Base-by-base conservation (phyloP, 805 yeast genomes). In the Peterozyma xylosa region DNA sequence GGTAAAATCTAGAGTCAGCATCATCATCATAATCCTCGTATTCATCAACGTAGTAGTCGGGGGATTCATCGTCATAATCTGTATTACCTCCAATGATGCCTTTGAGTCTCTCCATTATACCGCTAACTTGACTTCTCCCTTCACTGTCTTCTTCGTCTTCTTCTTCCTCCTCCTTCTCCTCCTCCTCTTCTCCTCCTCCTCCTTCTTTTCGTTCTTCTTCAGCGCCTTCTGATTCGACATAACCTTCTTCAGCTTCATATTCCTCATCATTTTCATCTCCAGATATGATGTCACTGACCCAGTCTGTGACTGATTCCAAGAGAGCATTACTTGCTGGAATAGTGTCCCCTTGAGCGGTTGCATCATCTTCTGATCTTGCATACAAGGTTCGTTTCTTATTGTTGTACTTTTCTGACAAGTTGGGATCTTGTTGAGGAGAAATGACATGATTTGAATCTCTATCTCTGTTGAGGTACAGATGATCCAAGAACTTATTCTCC, bases 371-470 rank as follows among this genome's bases (percentile, higher is more conserved):
- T 4, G 33, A 29, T 15, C 13, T 27, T 30, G n/a, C 18, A 33
- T 14, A 18, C 13, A 18, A 33, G 10, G 16, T 15, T 16, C 16
- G 21, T 11, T 3, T 27, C 33, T 10, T 33, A 13, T 17, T 38
- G 29, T 21, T 21, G 27, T 21, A 21, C 27, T 21, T 21, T 21
- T 21, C 27, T 21, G 38, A 29, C 30, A 30, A 41, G 38, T 16
- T 18, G 5, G 43, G 43, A 17, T 41, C 43, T 35, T 41, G 43
- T 34, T 41, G 38, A 9, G 43, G 43, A 11, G 43, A 41, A 30
- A 41, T 35, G 10, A 9, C n/a, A 11, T 38, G 35, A 30, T 41
- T 34, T 11, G 35, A 30, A 7, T 41, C 43, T 14, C 42, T 33
- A 21, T 21, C 27, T 21, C 27, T 21, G 27, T 7, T 21, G 27